Base-by-base conservation (phyloP, 1,284 basidiomycete genomes). In the Pterulicium gracile region DNA sequence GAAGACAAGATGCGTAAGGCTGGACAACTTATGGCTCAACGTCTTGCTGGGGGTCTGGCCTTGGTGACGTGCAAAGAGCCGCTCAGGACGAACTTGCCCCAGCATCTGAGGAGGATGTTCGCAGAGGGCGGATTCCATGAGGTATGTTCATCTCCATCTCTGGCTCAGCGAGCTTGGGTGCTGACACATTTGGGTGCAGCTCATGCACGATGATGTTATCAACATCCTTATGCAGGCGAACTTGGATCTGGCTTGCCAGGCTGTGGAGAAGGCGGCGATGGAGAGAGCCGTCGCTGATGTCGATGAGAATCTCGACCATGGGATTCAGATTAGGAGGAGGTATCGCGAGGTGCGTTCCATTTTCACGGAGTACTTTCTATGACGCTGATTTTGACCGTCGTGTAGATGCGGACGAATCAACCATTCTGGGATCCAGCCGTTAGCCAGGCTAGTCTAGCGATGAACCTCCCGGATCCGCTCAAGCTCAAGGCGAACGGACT, bases 1-100 rank as follows among this genome's bases (percentile, higher is more conserved):
- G 93, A 98, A 58, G 80, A 86, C 44, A 95, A 88, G 65, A 69
- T 98, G 61, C 82, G 92, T 40, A 84, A 86, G 58, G 91, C 96
- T 12, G 92, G 90, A 4, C 93, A 98, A 62, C 68, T 93, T 46
- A 98, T 98, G 93, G 93, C 93, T 1, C 91, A 94, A 65, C 96
- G 92, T 62, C 78, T 98, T 45, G 96, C 96, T 15, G 95, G 95
- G 39, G 96, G 91, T 58, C 76, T 99, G 41, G 96, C 96, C 3
- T 69, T 98, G 45, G 96, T 99, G 19, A 98, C 96, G 14, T 98
- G 95, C 75, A 98, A 98, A 63, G 96, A 99, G 60, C 95, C 96
- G 1, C 67, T 99, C 50, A 86, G 93, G 57, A 89, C 84, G 58
- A 94, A 94, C 64, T 82, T 98, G 59, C 81, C 88, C n/a, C 81